Evolutionary conservation across 164 flowering plant genomes (phyloP).

Genomic region (Dillenia suffruticosa): DNA sequence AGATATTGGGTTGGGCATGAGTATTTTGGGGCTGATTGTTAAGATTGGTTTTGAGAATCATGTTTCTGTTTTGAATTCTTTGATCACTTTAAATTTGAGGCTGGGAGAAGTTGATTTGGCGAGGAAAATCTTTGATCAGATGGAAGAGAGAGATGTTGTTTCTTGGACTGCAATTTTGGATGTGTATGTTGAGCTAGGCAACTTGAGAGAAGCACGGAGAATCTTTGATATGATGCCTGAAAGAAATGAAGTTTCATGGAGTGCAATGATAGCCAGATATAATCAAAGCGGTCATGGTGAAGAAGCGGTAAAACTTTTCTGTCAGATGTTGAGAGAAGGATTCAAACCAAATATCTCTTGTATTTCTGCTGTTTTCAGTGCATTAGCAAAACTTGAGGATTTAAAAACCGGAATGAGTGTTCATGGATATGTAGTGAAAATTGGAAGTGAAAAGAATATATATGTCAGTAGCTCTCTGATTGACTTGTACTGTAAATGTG

Average conservation of each 20-base stretch:
- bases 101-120: conserved; percentile 47
- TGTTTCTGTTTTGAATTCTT: conserved; percentile 41
- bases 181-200: conserved; percentile 28
- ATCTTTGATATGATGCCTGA: conserved; percentile 47
- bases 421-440: conserved; percentile 32
- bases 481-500: conserved; percentile 59
- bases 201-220: conserved; percentile 29
- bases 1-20: conserved; percentile 34
- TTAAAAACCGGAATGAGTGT: conserved; percentile 24
- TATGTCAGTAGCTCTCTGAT: conserved; percentile 45
- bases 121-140: conserved; percentile 36
- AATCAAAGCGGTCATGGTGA: conserved; percentile 32
- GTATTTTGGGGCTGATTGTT: conserved; percentile 40
- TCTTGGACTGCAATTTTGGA: conserved; percentile 51
- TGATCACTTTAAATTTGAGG: conserved; percentile 41
- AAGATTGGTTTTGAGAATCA: conserved; percentile 43
- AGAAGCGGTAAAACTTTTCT: conserved; percentile 34
- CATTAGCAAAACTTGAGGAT: conserved; percentile 26
- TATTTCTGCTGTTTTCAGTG: conserved; percentile 25
- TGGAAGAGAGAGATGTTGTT: conserved; percentile 38
- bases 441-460: conserved; percentile 36
- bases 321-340: conserved; percentile 26
- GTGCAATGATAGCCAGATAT: conserved; percentile 46
- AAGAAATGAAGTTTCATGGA: conserved; percentile 49
- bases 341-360: conserved; percentile 29